Evolutionary conservation across 1,284 basidiomycete species (phyloP), one percentile per base, ranked within the genome.

Genomic region (Ustilago shanxiensis): DNA sequence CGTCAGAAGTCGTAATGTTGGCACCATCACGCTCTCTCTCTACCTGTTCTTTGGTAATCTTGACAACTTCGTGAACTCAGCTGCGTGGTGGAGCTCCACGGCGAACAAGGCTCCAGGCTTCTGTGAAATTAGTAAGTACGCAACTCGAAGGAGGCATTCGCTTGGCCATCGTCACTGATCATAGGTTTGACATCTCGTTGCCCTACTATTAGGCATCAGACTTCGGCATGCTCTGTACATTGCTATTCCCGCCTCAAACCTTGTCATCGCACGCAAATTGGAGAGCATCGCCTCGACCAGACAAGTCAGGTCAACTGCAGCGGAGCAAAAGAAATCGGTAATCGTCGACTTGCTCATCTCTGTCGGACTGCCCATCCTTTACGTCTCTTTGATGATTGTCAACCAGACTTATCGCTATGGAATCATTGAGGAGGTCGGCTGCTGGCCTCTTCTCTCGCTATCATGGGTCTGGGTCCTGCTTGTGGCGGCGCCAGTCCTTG

Each of bases 221-320:
- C 37, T 66, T 6, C 33, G 53, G 5, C 65, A 66, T 45, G 45
- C 53, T 7, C 1, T 60, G 5, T 52, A 45, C 37, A 52, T 66
- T 18, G 66, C 66, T 2, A 45, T 69, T 33, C 66, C 60, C 14
- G 55, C 60, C 28, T 69, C 60, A 22, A 69, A 63, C 28, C 50
- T 69, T 2, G 60, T 53, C 24, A 69, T 69, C n/a, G 66, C 66
- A 20, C 55, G 60, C 3, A 62, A 60, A 37, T 33, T 69, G 16
- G 66, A 69, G 31, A 55, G 44, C 2, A 69, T 69, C 16, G 66
- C 66, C 11, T 69, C 66, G 1, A 69, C 66, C 0, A 39, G 66
- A 26, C 60, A 69, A 31, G 60, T 69, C 9, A 41, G 51, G 2
- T 6, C 45, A 10, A 33, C 44, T 18, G 47, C 41, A 16, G 14